These are phyloP conservation scores for Cladorrhinum sp. DNA, from an alignment of 2,329 filamentous ascomycete genomes.

Conservation along the genomic window DNA sequence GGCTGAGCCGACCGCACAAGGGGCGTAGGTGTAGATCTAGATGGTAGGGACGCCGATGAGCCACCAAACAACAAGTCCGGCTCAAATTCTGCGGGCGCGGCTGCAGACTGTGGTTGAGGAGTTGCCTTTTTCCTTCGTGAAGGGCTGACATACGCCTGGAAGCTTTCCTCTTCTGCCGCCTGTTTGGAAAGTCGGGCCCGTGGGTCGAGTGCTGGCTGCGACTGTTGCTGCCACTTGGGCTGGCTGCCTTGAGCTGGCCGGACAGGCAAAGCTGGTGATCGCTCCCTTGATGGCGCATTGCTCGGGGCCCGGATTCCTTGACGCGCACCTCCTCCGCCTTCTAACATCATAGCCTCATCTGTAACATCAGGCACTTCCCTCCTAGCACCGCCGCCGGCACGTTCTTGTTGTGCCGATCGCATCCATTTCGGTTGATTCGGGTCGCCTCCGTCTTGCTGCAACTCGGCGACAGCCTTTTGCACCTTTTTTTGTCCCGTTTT, in stretches of 20 bases:
- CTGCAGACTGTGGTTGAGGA: constrained; percentile 46
- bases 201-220: constrained; percentile 45
- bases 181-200: constrained; percentile 67
- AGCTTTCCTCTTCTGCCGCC: constrained; percentile 72
- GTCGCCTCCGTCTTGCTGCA: constrained; percentile 66
- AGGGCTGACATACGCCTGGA: constrained; percentile 84
- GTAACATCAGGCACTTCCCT: constrained; percentile 47
- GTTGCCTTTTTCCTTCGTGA: constrained; percentile 71
- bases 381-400: constrained; percentile 32
- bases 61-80: constrained; percentile 63
- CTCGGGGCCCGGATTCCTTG: constrained; percentile 33
- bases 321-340: constrained; percentile 48
- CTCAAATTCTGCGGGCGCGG: constrained; percentile 44
- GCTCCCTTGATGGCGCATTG: constrained; percentile 41
- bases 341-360: constrained; percentile 77
- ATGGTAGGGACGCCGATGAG: constrained; percentile 37
- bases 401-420: constrained; percentile 63
- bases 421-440: constrained; percentile 91
- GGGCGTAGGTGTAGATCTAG: constrained; percentile 31
- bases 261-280: constrained; percentile 47
- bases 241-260: constrained; percentile 43
- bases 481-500: constrained; percentile 91
- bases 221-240: constrained; percentile 58
- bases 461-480: constrained; percentile 86
- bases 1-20: constrained; percentile 40